Evolutionary conservation across 1,139 yeast species (phyloP).

Genomic region (Pichia sp.): DNA sequence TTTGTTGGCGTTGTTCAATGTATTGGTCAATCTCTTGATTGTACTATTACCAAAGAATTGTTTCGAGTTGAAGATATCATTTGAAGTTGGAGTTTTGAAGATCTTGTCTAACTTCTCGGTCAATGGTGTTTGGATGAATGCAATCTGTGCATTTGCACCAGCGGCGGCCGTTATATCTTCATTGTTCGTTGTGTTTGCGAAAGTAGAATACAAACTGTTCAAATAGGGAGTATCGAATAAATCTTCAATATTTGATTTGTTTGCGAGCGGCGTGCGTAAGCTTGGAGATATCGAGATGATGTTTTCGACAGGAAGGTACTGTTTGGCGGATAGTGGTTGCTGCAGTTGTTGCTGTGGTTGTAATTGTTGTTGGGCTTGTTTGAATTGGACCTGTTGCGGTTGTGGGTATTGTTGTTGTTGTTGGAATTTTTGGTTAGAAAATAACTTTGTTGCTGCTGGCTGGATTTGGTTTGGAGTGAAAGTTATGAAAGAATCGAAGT

Average conservation of each 20-base stretch:
- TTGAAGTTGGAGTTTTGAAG: constrained; percentile 26
- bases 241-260: constrained; percentile 14
- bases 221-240: constrained; percentile 20
- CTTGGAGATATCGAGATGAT: constrained; percentile 15
- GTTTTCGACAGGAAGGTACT: constrained; percentile 4
- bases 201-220: constrained; percentile 13
- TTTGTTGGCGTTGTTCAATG: background rate
- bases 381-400: constrained; percentile 1
- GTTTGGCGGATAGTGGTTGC: background rate
- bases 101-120: constrained; percentile 27
- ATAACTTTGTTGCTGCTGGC: constrained; percentile 1
- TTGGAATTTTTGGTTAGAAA: constrained; percentile 2
- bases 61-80: constrained; percentile 25
- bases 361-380: constrained; percentile 3
- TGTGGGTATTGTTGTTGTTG: constrained; percentile 1
- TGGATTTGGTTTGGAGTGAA: constrained; percentile 14
- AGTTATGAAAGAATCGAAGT: constrained; percentile 10
- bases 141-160: constrained; percentile 6
- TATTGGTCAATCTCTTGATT: constrained; percentile 8
- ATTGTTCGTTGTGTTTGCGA: constrained; percentile 15
- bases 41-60: constrained; percentile 14
- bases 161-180: constrained; percentile 13
- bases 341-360: constrained; percentile 5
- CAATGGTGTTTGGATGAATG: constrained; percentile 15
- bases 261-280: constrained; percentile 18